Evolutionary conservation across 2,329 filamentous ascomycete genomes (phyloP).

Genomic region (Pseudodiploospora longispora): DNA sequence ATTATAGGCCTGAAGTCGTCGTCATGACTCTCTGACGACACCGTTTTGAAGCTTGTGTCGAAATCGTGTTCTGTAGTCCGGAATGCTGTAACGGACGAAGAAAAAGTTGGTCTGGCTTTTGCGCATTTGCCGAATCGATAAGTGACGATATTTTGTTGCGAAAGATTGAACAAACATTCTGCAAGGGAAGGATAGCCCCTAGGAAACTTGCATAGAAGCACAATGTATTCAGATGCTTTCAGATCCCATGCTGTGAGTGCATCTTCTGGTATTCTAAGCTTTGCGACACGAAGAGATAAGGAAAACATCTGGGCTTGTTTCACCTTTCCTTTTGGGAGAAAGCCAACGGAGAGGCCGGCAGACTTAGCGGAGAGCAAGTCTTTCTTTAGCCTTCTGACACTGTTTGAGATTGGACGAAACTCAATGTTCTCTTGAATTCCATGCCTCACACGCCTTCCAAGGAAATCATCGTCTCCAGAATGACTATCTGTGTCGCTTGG

Average conservation of each 20-base stretch:
- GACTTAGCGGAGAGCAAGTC: slow-evolving; percentile 46
- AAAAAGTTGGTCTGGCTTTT: slow-evolving; percentile 56
- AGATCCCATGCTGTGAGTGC: slow-evolving; percentile 73
- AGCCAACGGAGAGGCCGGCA: slow-evolving; percentile 63
- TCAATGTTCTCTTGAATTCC: too few relatives aligned
- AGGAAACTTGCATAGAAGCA: slow-evolving; percentile 61
- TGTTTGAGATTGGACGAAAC: too few relatives aligned
- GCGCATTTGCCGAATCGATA: slow-evolving; percentile 64
- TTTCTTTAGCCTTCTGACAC: slow-evolving; percentile 2
- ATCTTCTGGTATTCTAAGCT: slow-evolving; percentile 66
- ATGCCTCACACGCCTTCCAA: too few relatives aligned
- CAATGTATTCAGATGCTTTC: slow-evolving; percentile 56
- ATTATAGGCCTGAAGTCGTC: slow-evolving; percentile 41
- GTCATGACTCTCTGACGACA: neutral
- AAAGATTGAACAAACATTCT: slow-evolving; percentile 36
- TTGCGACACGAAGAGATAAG: slow-evolving; percentile 60
- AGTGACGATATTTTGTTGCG: slow-evolving; percentile 26
- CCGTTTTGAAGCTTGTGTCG: too few relatives aligned
- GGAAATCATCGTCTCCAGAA: too few relatives aligned
- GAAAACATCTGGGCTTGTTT: slow-evolving; percentile 44
- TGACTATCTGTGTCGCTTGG: too few relatives aligned
- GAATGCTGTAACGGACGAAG: too few relatives aligned
- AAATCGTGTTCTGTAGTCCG: too few relatives aligned
- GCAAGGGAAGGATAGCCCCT: slow-evolving; percentile 54
- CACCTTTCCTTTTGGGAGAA: slow-evolving; percentile 40